Evolutionary conservation across 441 rosid species (phyloP), one percentile per base, ranked within the genome.

Genomic region (Omphalea diandra): DNA sequence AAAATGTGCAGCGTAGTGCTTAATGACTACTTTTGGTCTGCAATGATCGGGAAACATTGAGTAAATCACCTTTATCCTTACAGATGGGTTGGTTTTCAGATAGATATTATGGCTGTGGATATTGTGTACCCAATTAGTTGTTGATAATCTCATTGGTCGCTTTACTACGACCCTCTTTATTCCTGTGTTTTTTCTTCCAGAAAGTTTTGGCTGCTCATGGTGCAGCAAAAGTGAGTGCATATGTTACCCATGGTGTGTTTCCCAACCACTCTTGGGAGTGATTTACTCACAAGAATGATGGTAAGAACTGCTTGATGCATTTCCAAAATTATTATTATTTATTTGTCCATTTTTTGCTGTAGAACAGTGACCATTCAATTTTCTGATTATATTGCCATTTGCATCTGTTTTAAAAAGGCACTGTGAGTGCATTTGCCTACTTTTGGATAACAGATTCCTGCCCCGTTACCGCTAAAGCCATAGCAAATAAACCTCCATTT

Each of bases 391-490:
- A 70, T 36, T 41, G 56, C 64, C 26, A 35, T 26, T 65, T 47
- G 24, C 57, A 64, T 65, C 18, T n/a, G 18, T 36, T 29, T 58
- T 9, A 53, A 41, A 77, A 67, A 76, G 94, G 86, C 58, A 22
- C 72, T 0, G 88, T 74, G 73, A 84, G 80, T 62, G 96, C 90
- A 38, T 93, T 95, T 74, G 71, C 86, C 50, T 82, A 86, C 84
- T 95, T 95, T 73, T 95, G 98, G 99, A 95, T 93, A 72, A 93
- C 99, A 1, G 97, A 95, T 75, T 95, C 98, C 43, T 95, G 99
- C 75, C 97, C 99, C 1, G 77, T 38, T 20, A 92, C 99, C 7
- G 99, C 90, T 66, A 86, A 90, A 61, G 85, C 96, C 62, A 79
- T 95, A 31, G 87, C 74, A 43, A 87, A 85, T 76, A 83, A 67